These are phyloP conservation scores for Glycine tomentella DNA, from an alignment of 306 rosid species.

Conservation along the genomic window DNA sequence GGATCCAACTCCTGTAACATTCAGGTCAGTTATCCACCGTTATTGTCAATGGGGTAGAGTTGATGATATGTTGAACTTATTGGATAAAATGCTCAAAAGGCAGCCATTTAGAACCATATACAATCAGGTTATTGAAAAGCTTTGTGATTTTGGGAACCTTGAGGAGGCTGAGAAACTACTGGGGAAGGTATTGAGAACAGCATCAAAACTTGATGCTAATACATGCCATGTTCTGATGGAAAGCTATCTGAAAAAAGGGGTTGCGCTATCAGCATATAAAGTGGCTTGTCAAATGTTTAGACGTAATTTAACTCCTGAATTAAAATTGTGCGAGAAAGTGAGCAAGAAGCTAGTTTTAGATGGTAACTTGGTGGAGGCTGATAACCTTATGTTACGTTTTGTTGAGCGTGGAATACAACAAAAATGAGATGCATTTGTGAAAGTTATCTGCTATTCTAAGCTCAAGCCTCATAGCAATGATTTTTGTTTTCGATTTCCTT, in stretches of 20 bases:
- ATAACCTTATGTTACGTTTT: constrained; percentile 72
- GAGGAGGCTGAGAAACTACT: constrained; percentile 82
- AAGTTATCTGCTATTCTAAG: constrained; percentile 42
- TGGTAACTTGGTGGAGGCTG: constrained; percentile 79
- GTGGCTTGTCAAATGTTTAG: constrained; percentile 88
- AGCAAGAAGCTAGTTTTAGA: constrained; percentile 64
- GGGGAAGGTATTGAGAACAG: constrained; percentile 84
- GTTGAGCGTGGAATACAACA: constrained; percentile 80
- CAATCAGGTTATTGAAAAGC: constrained; percentile 89
- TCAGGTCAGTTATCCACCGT: constrained; percentile 78
- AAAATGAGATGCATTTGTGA: constrained; percentile 43
- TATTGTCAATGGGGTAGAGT: constrained; percentile 69
- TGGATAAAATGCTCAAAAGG: constrained; percentile 76
- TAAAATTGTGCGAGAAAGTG: constrained; percentile 81
- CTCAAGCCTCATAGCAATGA: constrained; percentile 23
- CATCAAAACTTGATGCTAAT: constrained; percentile 79
- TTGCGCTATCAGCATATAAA: constrained; percentile 73
- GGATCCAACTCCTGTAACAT: constrained; percentile 88
- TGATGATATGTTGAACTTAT: constrained; percentile 70
- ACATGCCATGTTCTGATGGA: constrained; percentile 85
- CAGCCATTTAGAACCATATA: constrained; percentile 61
- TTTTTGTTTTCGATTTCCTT: constrained; percentile 1
- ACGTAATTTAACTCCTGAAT: constrained; percentile 81
- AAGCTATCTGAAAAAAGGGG: constrained; percentile 68
- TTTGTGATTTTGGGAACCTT: constrained; percentile 73